Percentiles rank a stretch among this genome's conserved stretches.
phyloP scores from a whole-genome alignment of 148 eudicot species.

The Rhododendron simsii region DNA sequence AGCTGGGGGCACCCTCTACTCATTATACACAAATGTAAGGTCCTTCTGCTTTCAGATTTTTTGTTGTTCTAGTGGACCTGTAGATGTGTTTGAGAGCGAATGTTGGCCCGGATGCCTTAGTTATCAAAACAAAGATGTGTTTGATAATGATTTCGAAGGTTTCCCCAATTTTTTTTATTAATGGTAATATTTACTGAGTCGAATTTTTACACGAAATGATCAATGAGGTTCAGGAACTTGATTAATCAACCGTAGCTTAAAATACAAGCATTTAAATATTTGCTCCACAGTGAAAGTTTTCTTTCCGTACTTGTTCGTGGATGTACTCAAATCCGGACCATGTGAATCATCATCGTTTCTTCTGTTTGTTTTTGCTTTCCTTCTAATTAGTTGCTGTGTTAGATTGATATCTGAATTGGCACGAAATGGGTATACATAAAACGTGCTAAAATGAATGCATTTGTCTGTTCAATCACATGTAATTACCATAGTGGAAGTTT shows the following conservation, averaged over 20 bases:
- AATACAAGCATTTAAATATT: not conserved
- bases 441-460: too few species aligned
- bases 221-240: too few species aligned
- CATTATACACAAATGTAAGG: constrained; percentile 80
- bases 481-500: too few species aligned
- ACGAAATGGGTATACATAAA: not conserved
- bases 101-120: not conserved
- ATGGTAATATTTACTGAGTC: not conserved
- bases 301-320: not conserved
- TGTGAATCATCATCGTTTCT: not conserved
- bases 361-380: not conserved
- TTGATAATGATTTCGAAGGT: not conserved
- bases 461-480: too few species aligned
- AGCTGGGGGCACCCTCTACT: constrained; percentile 57
- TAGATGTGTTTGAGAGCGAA: not conserved
- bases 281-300: not conserved
- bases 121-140: not conserved
- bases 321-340: not conserved
- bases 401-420: not conserved
- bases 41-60: not conserved
- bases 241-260: not conserved
- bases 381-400: not conserved
- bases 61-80: not conserved
- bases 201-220: too few species aligned
- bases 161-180: not conserved